A percentile compares a stretch with the other conserved stretches of the same genome.
Conservation (phyloP, 805 yeast genomes). For the Pichia insulana region DNA sequence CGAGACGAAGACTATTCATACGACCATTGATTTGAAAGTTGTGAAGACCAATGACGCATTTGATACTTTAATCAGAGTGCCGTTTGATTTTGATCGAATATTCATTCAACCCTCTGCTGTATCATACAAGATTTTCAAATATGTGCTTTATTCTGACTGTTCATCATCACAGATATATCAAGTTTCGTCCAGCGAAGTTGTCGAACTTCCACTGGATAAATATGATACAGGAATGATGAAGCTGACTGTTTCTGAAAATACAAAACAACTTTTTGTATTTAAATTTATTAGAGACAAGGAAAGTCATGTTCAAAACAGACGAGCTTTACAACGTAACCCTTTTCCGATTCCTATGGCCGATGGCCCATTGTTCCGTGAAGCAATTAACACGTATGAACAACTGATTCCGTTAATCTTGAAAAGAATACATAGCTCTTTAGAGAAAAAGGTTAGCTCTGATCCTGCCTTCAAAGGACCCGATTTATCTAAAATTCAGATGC, state of each 20-base stretch:
- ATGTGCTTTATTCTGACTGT: too few species aligned
- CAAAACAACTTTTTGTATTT: neutral
- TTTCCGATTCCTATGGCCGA: constrained; percentile 28
- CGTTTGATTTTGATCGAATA: too few species aligned
- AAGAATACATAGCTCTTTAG: constrained; percentile 13
- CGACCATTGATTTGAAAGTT: too few species aligned
- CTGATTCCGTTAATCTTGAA: constrained; percentile 16
- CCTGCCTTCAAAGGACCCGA: constrained; percentile 15
- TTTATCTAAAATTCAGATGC: constrained; percentile 3
- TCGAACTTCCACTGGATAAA: constrained; percentile 5
- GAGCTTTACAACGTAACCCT: constrained; percentile 11
- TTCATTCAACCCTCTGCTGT: too few species aligned
- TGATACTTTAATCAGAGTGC: too few species aligned
- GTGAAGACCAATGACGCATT: too few species aligned
- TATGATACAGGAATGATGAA: neutral
- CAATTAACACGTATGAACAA: constrained; percentile 22
- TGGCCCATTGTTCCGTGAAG: constrained; percentile 29
- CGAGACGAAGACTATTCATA: too few species aligned
- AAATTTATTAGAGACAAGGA: neutral
- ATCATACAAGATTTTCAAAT: too few species aligned
- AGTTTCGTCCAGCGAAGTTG: too few species aligned
- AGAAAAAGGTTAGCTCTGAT: constrained; percentile 15
- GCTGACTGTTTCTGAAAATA: neutral
- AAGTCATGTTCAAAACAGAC: neutral
- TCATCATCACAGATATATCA: too few species aligned